Conservation (phyloP, 2,329 filamentous ascomycete species). For the Neopestalotiopsis clavispora region DNA sequence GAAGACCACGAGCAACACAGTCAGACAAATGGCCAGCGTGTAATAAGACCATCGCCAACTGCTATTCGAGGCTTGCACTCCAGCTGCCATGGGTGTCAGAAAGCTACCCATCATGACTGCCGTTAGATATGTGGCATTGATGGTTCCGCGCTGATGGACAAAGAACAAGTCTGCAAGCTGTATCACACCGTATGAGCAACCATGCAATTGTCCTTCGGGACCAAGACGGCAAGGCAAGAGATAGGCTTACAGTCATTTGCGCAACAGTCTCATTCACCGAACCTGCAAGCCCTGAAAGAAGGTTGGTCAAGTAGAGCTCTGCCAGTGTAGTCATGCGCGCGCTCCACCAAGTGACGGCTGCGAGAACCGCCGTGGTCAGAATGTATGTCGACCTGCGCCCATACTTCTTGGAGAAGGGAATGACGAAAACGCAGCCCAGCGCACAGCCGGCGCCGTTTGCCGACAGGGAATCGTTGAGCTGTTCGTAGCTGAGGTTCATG, state of each 20-base stretch:
- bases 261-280: background rate
- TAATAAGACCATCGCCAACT: background rate
- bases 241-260: background rate
- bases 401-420: background rate
- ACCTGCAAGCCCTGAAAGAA: background rate
- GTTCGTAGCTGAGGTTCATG: background rate
- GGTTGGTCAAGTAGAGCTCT: background rate
- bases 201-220: background rate
- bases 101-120: background rate
- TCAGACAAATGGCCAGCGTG: background rate
- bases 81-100: background rate
- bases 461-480: background rate
- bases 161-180: constrained; percentile 4
- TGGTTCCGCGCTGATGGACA: background rate
- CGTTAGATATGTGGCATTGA: background rate
- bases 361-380: background rate
- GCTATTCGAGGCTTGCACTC: background rate
- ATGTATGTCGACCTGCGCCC: background rate
- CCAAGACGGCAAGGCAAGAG: background rate
- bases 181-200: background rate
- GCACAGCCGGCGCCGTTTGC: background rate
- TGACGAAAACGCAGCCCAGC: background rate
- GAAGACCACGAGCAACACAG: background rate
- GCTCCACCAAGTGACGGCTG: background rate
- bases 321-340: background rate